These are phyloP conservation scores for Petasospora rhodanensis DNA, from an alignment of 1,139 yeast genomes.

Conservation along the genomic window DNA sequence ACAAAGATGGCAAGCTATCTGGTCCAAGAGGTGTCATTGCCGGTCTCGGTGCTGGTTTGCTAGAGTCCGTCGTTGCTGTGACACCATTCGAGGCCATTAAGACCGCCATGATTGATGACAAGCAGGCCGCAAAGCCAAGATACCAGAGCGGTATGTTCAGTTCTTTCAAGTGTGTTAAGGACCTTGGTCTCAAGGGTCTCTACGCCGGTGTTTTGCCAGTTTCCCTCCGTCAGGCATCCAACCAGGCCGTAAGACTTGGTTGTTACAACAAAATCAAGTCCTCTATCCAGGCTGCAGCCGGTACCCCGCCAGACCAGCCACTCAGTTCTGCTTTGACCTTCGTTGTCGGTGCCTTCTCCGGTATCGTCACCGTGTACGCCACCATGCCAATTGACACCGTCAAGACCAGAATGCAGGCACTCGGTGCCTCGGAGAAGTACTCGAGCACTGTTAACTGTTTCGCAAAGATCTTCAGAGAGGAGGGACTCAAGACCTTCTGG, in stretches of 20 bases:
- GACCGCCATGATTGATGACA: slow-evolving; percentile 93
- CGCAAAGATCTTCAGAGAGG: slow-evolving; percentile 71
- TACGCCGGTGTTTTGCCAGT: slow-evolving; percentile 92
- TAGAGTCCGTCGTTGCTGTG: slow-evolving; percentile 89
- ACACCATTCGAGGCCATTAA: slow-evolving; percentile 97
- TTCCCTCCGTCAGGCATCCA: slow-evolving; percentile 91
- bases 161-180: slow-evolving; percentile 57
- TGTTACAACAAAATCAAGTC: slow-evolving; percentile 87
- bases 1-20: slow-evolving; percentile 79
- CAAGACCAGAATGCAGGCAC: slow-evolving; percentile 95
- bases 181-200: slow-evolving; percentile 77
- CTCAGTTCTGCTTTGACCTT: slow-evolving; percentile 78
- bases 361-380: slow-evolving; percentile 86
- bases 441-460: slow-evolving; percentile 79
- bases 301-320: slow-evolving; percentile 65
- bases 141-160: slow-evolving; percentile 42
- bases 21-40: slow-evolving; percentile 92
- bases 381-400: slow-evolving; percentile 99
- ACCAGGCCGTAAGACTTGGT: slow-evolving; percentile 91
- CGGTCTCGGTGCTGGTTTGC: slow-evolving; percentile 92
- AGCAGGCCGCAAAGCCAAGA: slow-evolving; percentile 67
- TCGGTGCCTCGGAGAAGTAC: slow-evolving; percentile 72
- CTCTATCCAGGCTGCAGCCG: slow-evolving; percentile 67
- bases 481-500: slow-evolving; percentile 94
- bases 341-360: slow-evolving; percentile 89